phyloP scores from a whole-genome alignment of 2,329 filamentous ascomycete genomes.

The Sodiomyces alkalinus region DNA sequence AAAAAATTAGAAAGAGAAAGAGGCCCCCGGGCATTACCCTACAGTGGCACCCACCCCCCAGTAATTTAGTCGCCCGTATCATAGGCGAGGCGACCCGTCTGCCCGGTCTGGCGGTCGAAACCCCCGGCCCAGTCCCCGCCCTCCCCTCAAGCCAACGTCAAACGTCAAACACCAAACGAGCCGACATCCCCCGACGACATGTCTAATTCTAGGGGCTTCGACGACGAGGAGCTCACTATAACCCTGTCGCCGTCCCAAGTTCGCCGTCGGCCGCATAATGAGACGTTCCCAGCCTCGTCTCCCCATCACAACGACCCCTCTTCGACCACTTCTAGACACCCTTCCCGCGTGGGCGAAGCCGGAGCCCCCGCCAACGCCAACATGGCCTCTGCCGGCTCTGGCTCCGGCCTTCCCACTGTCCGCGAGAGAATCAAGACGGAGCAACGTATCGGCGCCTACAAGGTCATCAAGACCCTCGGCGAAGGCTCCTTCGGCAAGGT shows the following conservation, averaged over 20 bases:
- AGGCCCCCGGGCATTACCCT: too few relatives aligned
- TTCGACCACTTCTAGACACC: constrained; percentile 14
- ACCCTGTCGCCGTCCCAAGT: constrained; percentile 40
- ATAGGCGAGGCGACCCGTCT: too few relatives aligned
- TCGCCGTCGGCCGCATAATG: constrained; percentile 29
- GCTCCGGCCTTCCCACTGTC: constrained; percentile 13
- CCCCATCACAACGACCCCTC: constrained; percentile 11
- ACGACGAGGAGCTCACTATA: constrained; percentile 69
- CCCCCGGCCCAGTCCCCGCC: constrained; percentile 1
- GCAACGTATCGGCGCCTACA: constrained; percentile 84
- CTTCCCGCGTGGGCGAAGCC: too few relatives aligned
- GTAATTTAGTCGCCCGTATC: too few relatives aligned
- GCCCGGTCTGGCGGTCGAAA: too few relatives aligned
- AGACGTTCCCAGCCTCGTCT: constrained; percentile 15
- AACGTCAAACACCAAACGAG: too few relatives aligned
- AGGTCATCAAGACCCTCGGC: constrained; percentile 75
- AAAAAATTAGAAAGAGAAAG: too few relatives aligned
- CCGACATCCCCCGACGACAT: constrained; percentile 19
- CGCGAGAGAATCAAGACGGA: constrained; percentile 45
- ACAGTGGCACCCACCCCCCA: too few relatives aligned
- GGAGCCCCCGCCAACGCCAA: constrained; percentile 10
- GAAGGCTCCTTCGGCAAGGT: constrained; percentile 98
- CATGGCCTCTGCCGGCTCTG: constrained; percentile 10
- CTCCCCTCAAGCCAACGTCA: too few relatives aligned
- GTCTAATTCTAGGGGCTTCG: constrained; percentile 40